A percentile compares a stretch with the other conserved stretches of the same genome.
These are phyloP conservation scores for Arthrobotrys entomopaga DNA, from an alignment of 2,329 filamentous ascomycete genomes.

Conservation along the genomic window DNA sequence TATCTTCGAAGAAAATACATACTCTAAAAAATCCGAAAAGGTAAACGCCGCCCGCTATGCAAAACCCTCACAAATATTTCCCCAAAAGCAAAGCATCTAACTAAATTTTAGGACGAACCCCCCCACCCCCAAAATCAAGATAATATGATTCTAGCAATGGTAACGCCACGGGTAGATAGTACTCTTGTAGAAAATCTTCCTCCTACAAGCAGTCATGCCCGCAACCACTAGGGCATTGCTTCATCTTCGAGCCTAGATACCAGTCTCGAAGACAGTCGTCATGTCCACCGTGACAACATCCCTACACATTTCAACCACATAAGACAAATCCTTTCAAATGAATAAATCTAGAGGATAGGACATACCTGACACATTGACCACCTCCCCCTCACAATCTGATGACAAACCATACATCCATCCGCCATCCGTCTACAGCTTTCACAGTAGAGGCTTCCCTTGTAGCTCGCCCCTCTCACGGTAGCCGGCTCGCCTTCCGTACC, in stretches of 20 bases:
- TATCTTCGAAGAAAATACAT: background rate
- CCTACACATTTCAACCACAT: slow-evolving; percentile 22
- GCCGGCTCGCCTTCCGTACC: slow-evolving; percentile 39
- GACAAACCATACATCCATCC: slow-evolving; percentile 58
- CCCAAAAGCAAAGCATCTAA: background rate
- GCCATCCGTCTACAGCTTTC: slow-evolving; percentile 55
- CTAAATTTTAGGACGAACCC: background rate
- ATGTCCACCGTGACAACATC: slow-evolving; percentile 57
- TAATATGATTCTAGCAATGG: background rate
- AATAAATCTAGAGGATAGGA: background rate
- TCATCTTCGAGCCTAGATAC: slow-evolving; percentile 57
- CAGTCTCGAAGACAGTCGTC: slow-evolving; percentile 56
- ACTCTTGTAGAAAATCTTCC: background rate
- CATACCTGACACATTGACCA: slow-evolving; percentile 58
- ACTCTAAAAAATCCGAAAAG: background rate
- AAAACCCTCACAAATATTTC: background rate
- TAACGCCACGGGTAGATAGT: background rate
- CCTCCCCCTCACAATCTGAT: slow-evolving; percentile 56
- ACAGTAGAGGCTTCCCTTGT: slow-evolving; percentile 56
- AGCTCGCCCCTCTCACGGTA: slow-evolving; percentile 42
- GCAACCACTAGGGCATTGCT: slow-evolving; percentile 57
- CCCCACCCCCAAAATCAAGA: background rate
- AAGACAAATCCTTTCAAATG: background rate
- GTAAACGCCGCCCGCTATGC: slow-evolving; percentile 3
- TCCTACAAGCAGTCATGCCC: slow-evolving; percentile 56